Percentiles rank a stretch among this genome's conserved stretches.
phyloP scores from a whole-genome alignment of 495 filamentous ascomycete species.

The Aspergillus carlsbadensis region DNA sequence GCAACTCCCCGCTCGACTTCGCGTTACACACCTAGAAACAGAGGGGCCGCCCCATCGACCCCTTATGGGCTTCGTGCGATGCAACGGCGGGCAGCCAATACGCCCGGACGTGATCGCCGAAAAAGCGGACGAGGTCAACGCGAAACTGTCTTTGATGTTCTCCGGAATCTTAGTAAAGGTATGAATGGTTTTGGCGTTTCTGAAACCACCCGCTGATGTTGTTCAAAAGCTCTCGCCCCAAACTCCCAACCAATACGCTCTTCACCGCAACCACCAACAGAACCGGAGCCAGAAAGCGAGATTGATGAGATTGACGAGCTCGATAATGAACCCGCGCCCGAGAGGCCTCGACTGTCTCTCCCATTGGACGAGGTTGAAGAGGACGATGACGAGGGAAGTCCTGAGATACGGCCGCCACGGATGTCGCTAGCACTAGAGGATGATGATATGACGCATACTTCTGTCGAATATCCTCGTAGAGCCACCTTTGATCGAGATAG shows the following conservation, averaged over 20 bases:
- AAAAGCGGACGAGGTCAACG: conserved; percentile 65
- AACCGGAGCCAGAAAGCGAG: conserved; percentile 25
- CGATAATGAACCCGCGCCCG: conserved; percentile 64
- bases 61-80: conserved; percentile 73
- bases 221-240: conserved; percentile 53
- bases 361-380: conserved; percentile 58
- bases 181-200: conserved; percentile 9
- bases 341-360: conserved; percentile 66
- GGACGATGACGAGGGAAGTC: conserved; percentile 52
- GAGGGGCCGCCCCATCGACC: conserved; percentile 54
- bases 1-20: conserved; percentile 38
- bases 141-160: conserved; percentile 71
- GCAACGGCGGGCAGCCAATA: conserved; percentile 73
- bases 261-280: conserved; percentile 46
- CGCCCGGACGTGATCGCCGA: conserved; percentile 65
- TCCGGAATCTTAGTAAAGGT: conserved; percentile 65
- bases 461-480: conserved; percentile 67
- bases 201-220: background rate
- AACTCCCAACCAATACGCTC: conserved; percentile 56
- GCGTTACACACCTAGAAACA: conserved; percentile 37
- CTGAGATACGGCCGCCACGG: conserved; percentile 57
- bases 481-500: conserved; percentile 53
- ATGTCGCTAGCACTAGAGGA: conserved; percentile 61
- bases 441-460: conserved; percentile 62
- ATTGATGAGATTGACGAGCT: conserved; percentile 52